phyloP scores from a whole-genome alignment of 2,329 filamentous ascomycete genomes.

The Cladophialophora psammophila region DNA sequence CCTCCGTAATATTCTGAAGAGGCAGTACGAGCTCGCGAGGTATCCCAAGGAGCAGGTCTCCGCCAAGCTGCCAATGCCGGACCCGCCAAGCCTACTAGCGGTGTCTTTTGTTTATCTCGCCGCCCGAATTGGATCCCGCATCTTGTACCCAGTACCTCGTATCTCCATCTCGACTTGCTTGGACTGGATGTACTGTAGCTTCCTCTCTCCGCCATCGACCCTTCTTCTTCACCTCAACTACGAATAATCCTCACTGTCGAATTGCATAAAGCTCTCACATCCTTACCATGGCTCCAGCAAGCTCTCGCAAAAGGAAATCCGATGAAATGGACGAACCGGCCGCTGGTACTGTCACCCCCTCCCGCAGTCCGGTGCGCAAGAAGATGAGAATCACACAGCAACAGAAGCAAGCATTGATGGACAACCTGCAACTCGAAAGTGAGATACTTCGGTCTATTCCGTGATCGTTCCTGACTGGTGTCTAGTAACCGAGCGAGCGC shows the following conservation, averaged over 20 bases:
- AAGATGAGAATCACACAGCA: conserved; percentile 66
- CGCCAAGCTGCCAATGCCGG: background rate
- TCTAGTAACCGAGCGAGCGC: conserved; percentile 82
- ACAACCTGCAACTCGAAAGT: conserved; percentile 91
- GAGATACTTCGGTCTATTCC: conserved; percentile 44
- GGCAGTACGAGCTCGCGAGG: background rate
- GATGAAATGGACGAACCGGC: conserved; percentile 45
- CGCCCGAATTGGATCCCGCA: conserved; percentile 2
- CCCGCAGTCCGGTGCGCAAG: conserved; percentile 69
- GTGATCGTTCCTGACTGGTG: conserved; percentile 14
- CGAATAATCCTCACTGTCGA: background rate
- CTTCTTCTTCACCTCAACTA: background rate
- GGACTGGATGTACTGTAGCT: background rate
- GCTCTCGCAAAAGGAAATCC: conserved; percentile 51
- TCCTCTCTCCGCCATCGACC: background rate
- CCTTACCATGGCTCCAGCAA: conserved; percentile 47
- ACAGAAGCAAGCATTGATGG: conserved; percentile 86
- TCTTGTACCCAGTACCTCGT: background rate
- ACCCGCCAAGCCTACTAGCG: background rate
- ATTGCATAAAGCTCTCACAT: background rate
- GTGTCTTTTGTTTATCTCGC: conserved; percentile 1
- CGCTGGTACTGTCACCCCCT: conserved; percentile 57
- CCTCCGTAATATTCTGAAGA: no score
- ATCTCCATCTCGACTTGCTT: background rate
- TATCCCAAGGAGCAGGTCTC: no score